Base-by-base conservation (phyloP, 257 asterid genomes). In the Echium plantagineum region DNA sequence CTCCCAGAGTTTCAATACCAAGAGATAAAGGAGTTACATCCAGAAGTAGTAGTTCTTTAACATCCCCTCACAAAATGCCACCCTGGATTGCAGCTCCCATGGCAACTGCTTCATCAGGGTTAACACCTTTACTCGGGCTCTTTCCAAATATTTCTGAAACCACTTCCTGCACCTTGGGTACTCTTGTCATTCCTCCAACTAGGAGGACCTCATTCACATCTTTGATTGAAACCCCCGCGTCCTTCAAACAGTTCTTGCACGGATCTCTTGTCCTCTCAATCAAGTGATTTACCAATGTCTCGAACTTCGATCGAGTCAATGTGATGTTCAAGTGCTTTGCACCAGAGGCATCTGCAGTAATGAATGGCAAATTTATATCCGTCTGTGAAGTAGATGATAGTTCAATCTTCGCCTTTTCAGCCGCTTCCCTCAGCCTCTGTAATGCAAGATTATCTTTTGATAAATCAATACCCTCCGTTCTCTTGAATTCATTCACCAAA, bases 1-100 rank as follows among this genome's bases (percentile, higher is more conserved):
- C 79, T 19, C 79, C 75, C 21, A 74, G 58, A 15, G 75, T 69
- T 70, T 74, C 79, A 30, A 74, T 7, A 7, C 79, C 79, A 54
- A 74, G 67, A 0, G 78, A 74, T 7, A 74, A 58, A 2, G 78
- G 78, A 13, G 69, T 72, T 17, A 73, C 74, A 54, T 74, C 78
- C 63, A 73, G 58, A 15, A 73, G 66, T 7, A 73, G 59, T 26
- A 65, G 47, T 49, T 56, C 24, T n/a, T 57, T 65, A 42, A 65
- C 62, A 57, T 57, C 69, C 47, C 69, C 62, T 21, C 46, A 47
- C 18, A 57, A 62, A 26, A 65, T 59, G 19, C 63, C 63, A 31
- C 63, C 63, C 63, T 59, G 63, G 20, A 59, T 59, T 17, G 63
- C 63, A 15, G 63, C 63, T 35, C 63, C 52, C 62, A 58, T 58